These are phyloP conservation scores for Boletellus ananiceps DNA, from an alignment of 768 basidiomycete genomes.

Conservation along the genomic window DNA sequence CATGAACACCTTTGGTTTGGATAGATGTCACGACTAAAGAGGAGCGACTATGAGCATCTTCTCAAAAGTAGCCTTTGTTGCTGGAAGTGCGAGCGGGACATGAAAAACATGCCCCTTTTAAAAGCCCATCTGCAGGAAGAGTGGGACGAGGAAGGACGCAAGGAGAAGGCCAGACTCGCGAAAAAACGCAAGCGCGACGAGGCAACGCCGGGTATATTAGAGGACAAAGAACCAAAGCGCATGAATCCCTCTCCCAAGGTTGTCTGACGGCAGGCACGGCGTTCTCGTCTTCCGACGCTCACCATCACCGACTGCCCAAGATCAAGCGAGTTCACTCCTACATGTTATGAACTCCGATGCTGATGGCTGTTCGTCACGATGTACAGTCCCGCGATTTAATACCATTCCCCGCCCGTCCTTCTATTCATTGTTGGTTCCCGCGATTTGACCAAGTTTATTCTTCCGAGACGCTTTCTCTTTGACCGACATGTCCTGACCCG, in stretches of 20 bases:
- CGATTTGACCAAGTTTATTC: neutral
- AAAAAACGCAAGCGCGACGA: slow-evolving; percentile 38
- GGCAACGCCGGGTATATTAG: neutral
- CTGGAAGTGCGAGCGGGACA: slow-evolving; percentile 57
- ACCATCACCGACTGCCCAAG: neutral
- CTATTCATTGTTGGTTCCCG: neutral
- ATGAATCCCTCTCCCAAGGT: slow-evolving; percentile 10
- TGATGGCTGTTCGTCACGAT: neutral
- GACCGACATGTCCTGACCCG: neutral
- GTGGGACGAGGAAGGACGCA: slow-evolving; percentile 49
- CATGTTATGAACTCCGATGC: neutral
- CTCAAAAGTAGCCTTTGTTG: slow-evolving; percentile 67
- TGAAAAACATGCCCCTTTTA: slow-evolving; percentile 70
- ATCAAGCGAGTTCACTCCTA: neutral
- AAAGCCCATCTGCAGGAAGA: slow-evolving; percentile 75
- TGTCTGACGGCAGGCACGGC: slow-evolving; percentile 2
- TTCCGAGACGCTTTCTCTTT: slow-evolving; percentile 13
- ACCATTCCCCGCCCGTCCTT: neutral
- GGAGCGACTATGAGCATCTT: slow-evolving; percentile 54
- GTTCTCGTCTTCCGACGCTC: neutral
- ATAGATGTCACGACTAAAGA: slow-evolving; percentile 53
- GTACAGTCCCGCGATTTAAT: slow-evolving; percentile 6
- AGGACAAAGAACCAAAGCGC: slow-evolving; percentile 8
- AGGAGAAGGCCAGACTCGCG: slow-evolving; percentile 38
- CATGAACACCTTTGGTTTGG: neutral